A percentile compares a stretch with the other conserved stretches of the same genome.
These are phyloP conservation scores for Moniliophthora roreri DNA, from an alignment of 1,284 basidiomycete species.

Conservation along the genomic window DNA sequence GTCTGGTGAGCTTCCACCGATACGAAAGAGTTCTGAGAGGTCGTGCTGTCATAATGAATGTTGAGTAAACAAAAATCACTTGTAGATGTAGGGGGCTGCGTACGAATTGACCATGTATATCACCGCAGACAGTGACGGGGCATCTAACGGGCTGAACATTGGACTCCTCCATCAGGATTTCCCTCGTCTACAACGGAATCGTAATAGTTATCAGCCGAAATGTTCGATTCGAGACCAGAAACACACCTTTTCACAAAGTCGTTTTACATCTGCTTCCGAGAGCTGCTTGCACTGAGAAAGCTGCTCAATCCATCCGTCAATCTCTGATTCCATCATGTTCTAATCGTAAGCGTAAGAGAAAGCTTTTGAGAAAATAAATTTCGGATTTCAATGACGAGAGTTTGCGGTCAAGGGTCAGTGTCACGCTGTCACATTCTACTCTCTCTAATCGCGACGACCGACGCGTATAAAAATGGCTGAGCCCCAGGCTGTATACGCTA, in stretches of 20 bases:
- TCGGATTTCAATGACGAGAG: background rate
- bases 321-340: constrained; percentile 71
- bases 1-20: constrained; percentile 98
- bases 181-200: constrained; percentile 71
- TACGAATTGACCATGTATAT: constrained; percentile 99
- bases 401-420: constrained; percentile 5
- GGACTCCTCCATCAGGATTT: constrained; percentile 97
- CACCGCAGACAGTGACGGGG: constrained; percentile 96
- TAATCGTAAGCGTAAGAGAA: background rate
- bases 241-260: constrained; percentile 96
- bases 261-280: constrained; percentile 94
- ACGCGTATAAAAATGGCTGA: constrained; percentile 44
- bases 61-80: constrained; percentile 19
- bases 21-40: constrained; percentile 98
- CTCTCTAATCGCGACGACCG: constrained; percentile 28
- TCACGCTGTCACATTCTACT: constrained; percentile 29
- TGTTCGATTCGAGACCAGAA: constrained; percentile 20
- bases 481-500: constrained; percentile 79
- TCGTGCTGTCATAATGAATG: constrained; percentile 72
- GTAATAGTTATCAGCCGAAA: constrained; percentile 19
- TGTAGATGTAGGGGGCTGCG: constrained; percentile 45
- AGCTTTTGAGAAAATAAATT: background rate
- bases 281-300: constrained; percentile 98
- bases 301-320: constrained; percentile 96
- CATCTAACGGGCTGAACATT: constrained; percentile 98